Evolutionary conservation across 768 basidiomycete species (phyloP).

Genomic region (Kwoniella heveanensis): DNA sequence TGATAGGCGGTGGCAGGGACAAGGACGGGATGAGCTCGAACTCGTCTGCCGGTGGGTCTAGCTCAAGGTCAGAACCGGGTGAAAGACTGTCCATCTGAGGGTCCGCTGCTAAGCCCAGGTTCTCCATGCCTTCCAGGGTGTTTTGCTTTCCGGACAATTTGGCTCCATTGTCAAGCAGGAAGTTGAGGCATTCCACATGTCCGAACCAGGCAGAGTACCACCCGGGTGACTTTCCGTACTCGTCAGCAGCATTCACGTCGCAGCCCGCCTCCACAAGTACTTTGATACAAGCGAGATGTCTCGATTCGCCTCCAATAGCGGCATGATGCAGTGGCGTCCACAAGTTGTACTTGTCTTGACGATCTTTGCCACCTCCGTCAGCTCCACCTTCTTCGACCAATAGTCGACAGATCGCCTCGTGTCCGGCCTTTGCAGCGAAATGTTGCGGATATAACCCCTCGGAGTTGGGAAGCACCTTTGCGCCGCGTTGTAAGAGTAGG

Average conservation of each 20-base stretch:
- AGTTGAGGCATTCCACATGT: conserved; percentile 53
- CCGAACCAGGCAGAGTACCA: conserved; percentile 97
- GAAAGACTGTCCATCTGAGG: conserved; percentile 48
- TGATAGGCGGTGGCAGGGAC: conserved; percentile 95
- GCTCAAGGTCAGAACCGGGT: conserved; percentile 53
- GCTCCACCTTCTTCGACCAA: conserved; percentile 65
- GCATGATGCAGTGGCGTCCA: conserved; percentile 98
- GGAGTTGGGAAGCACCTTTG: conserved; percentile 76
- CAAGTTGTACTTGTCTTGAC: conserved; percentile 96
- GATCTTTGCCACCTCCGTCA: conserved; percentile 64
- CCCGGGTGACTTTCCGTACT: conserved; percentile 77
- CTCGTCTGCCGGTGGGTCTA: conserved; percentile 63
- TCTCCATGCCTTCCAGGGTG: conserved; percentile 45
- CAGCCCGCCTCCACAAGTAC: conserved; percentile 79
- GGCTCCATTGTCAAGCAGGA: conserved; percentile 46
- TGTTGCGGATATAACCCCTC: conserved; percentile 98
- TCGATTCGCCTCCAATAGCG: conserved; percentile 69
- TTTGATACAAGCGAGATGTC: conserved; percentile 67
- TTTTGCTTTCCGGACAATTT: conserved; percentile 40
- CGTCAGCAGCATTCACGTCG: conserved; percentile 75
- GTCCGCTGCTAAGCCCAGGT: conserved; percentile 49
- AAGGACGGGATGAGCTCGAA: conserved; percentile 90
- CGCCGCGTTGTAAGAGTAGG: conserved; percentile 75
- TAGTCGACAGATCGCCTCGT: conserved; percentile 76
- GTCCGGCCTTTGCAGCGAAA: conserved; percentile 89